A percentile compares a stretch with the other conserved stretches of the same genome.
These are phyloP conservation scores for Quercus lobata DNA, from an alignment of 331 rosid genomes.

Conservation along the genomic window DNA sequence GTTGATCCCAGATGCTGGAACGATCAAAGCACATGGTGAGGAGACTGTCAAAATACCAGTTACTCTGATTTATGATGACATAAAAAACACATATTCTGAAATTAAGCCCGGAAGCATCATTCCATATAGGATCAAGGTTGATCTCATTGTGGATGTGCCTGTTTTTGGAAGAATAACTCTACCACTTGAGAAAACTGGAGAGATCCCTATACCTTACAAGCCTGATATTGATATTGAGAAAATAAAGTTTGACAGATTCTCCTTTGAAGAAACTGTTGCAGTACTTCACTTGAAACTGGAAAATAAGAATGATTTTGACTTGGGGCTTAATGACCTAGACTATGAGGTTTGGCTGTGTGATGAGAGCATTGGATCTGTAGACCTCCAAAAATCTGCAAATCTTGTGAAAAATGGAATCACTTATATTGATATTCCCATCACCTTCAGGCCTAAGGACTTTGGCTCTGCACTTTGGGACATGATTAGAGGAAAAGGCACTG, in stretches of 20 bases:
- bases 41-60: conserved; percentile 75
- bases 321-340: conserved; percentile 67
- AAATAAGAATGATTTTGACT: conserved; percentile 88
- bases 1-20: conserved; percentile 91
- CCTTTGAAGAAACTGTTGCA: conserved; percentile 84
- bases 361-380: conserved; percentile 67
- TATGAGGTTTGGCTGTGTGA: conserved; percentile 89
- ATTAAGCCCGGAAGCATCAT: conserved; percentile 79
- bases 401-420: conserved; percentile 53
- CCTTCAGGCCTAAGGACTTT: conserved; percentile 89
- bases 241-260: conserved; percentile 64
- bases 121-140: conserved; percentile 79
- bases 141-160: conserved; percentile 86
- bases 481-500: conserved; percentile 84
- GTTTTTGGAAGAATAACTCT: conserved; percentile 75
- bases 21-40: conserved; percentile 76
- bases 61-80: conserved; percentile 67
- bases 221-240: conserved; percentile 90
- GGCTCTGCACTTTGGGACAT: conserved; percentile 97
- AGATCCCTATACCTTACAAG: conserved; percentile 89
- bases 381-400: conserved; percentile 61
- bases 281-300: conserved; percentile 82
- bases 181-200: no score
- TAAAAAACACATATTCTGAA: conserved; percentile 64
- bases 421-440: conserved; percentile 64